Evolutionary conservation across 148 eudicot genomes (phyloP).

Genomic region (Vaccinium macrocarpon): DNA sequence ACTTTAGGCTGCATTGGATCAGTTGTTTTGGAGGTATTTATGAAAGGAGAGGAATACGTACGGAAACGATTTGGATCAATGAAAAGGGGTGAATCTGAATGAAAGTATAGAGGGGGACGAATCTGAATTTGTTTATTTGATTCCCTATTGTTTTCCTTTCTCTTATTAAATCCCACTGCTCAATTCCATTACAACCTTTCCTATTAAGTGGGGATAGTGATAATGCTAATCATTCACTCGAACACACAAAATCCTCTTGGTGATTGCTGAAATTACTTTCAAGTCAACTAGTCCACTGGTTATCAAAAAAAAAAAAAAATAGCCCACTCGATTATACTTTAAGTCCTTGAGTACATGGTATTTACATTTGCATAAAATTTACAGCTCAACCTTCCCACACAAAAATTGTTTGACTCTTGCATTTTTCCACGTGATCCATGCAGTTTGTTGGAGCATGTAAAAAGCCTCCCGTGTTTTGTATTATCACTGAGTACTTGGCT

Average conservation of each 20-base stretch:
- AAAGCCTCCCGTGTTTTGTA: slow-evolving; percentile 94
- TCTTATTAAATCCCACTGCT: neutral
- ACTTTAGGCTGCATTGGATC: neutral
- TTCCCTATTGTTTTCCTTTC: neutral
- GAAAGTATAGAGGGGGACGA: neutral
- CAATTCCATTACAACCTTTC: neutral
- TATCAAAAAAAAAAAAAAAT: too few relatives aligned
- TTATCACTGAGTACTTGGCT: slow-evolving; percentile 86
- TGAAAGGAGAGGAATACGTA: neutral
- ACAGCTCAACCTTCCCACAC: neutral
- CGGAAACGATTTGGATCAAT: neutral
- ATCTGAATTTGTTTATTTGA: neutral
- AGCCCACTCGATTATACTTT: neutral
- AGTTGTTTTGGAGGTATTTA: neutral
- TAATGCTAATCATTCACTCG: neutral
- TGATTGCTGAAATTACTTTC: neutral
- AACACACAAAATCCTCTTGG: slow-evolving; percentile 9
- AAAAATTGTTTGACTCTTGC: neutral
- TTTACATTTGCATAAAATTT: neutral
- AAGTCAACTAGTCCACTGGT: neutral
- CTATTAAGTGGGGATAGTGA: neutral
- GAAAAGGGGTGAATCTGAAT: neutral
- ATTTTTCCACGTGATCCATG: slow-evolving; percentile 25
- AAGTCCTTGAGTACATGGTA: neutral
- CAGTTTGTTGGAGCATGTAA: slow-evolving; percentile 94